Evolutionary conservation across 2,329 filamentous ascomycete species (phyloP), one percentile per base, ranked within the genome.

Genomic region (Alternaria tenuissima): DNA sequence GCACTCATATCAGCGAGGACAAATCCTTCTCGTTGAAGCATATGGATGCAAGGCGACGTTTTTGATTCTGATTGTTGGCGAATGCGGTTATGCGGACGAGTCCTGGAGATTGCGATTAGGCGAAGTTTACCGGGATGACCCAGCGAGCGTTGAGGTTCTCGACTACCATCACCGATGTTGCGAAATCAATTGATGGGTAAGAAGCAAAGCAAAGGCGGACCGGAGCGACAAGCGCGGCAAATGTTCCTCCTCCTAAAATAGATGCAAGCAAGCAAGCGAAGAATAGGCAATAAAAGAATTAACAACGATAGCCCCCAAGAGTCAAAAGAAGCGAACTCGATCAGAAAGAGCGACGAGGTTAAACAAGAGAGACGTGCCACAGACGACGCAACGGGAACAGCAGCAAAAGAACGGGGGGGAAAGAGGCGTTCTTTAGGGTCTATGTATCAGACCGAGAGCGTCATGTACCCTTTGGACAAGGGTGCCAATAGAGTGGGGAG

Each of bases 21-120:
- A 44, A 72, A 71, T 36, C 72, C 69, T 57, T 76, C 73, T 57
- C 71, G 66, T 32, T 68, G 70, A 56, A 76, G 69, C 77, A 79
- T 79, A 67, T 52, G 65, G 68, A 64, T 57, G 65, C 60, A 59
- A 24, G 52, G 52, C 57, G 49, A 57, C 44, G 51, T 59, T 64
- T 51, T 67, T 57, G 44, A 59, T 58, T 59, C 24, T 55, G 44
- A n/a, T 20, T 20, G 56, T 64, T 55, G 62, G 24, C 43, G 43
- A 38, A 59, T 63, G 61, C 51, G 59, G 46, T 64, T 66, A 64
- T 66, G 67, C 67, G 58, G 63, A 61, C 56, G 59, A 49, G 44
- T 34, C 48, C 39, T 59, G 57, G 57, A 68, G 62, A 66, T 70
- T 68, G 65, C 66, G 56, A 59, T 68, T 61, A 67, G 57, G 69